A percentile compares a stretch with the other conserved stretches of the same genome.
Conservation (phyloP, 2,329 filamentous ascomycete species). For the Amauroascus verrucosus region DNA sequence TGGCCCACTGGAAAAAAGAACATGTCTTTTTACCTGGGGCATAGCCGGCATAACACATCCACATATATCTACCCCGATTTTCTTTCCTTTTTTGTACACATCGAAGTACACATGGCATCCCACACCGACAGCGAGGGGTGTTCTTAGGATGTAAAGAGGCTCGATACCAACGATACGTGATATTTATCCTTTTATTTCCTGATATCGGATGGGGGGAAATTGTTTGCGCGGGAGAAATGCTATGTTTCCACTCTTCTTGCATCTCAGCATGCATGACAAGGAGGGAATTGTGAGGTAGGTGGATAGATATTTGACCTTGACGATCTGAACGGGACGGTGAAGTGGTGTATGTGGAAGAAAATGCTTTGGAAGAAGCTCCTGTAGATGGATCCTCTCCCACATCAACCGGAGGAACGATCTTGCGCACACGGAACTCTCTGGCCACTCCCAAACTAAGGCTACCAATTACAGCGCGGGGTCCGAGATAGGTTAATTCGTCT, state of each 20-base stretch:
- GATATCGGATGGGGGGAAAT: conserved; percentile 79
- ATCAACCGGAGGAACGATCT: conserved; percentile 53
- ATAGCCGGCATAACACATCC: conserved; percentile 73
- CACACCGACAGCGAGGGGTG: conserved; percentile 70
- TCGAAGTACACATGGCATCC: conserved; percentile 56
- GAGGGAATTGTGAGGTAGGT: conserved; percentile 87
- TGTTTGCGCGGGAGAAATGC: conserved; percentile 60
- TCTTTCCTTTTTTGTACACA: conserved; percentile 71
- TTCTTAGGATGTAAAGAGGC: conserved; percentile 62
- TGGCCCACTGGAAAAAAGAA: conserved; percentile 72
- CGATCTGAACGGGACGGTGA: conserved; percentile 42
- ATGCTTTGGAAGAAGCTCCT: neutral
- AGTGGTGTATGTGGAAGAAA: conserved; percentile 9
- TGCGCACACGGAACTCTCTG: conserved; percentile 82
- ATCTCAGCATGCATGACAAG: conserved; percentile 96
- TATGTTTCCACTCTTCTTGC: conserved; percentile 96
- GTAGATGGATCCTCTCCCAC: conserved; percentile 31
- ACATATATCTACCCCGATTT: conserved; percentile 73
- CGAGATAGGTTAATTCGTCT: conserved; percentile 87
- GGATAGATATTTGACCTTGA: conserved; percentile 80
- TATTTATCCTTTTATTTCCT: conserved; percentile 72
- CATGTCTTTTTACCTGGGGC: conserved; percentile 47
- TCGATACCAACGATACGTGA: conserved; percentile 86
- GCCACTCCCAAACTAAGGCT: conserved; percentile 83
- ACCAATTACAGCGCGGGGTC: conserved; percentile 77